Conservation (phyloP, 495 filamentous ascomycete genomes). For the Penicillium chermesinum region DNA sequence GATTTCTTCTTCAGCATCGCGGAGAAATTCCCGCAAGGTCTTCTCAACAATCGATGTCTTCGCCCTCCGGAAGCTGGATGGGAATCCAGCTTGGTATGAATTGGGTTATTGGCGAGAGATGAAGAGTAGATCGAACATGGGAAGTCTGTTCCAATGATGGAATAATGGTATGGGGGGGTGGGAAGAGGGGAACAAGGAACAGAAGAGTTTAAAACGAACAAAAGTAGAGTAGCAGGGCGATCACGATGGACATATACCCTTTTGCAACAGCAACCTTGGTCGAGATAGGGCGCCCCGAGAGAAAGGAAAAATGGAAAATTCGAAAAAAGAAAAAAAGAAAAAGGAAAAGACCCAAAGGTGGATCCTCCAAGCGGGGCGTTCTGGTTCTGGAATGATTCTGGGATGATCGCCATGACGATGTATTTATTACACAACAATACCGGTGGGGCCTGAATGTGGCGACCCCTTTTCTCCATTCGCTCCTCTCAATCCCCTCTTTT, state of each 20-base stretch:
- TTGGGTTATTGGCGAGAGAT: constrained; percentile 12
- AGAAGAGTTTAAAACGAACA: neutral
- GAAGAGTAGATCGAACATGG: too few species aligned
- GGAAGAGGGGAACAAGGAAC: neutral
- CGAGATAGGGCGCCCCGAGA: neutral
- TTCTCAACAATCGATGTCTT: constrained; percentile 24
- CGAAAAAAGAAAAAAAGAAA: neutral
- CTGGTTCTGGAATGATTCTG: constrained; percentile 20
- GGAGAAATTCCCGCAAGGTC: constrained; percentile 31
- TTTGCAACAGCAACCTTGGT: neutral
- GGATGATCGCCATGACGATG: constrained; percentile 12
- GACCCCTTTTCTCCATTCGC: neutral
- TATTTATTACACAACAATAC: too few species aligned
- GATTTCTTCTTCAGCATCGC: constrained; percentile 50
- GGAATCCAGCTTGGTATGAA: constrained; percentile 20
- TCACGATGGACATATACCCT: neutral
- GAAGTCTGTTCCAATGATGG: neutral
- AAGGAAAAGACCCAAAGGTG: too few species aligned
- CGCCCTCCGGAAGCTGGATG: constrained; percentile 16
- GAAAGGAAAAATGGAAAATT: constrained; percentile 1
- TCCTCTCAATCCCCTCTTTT: too few species aligned
- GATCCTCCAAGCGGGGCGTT: too few species aligned
- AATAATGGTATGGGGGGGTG: neutral
- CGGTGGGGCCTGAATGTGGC: too few species aligned
- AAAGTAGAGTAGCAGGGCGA: neutral